Conservation (phyloP, 441 rosid genomes). For the Cnidoscolus chayamansa region DNA sequence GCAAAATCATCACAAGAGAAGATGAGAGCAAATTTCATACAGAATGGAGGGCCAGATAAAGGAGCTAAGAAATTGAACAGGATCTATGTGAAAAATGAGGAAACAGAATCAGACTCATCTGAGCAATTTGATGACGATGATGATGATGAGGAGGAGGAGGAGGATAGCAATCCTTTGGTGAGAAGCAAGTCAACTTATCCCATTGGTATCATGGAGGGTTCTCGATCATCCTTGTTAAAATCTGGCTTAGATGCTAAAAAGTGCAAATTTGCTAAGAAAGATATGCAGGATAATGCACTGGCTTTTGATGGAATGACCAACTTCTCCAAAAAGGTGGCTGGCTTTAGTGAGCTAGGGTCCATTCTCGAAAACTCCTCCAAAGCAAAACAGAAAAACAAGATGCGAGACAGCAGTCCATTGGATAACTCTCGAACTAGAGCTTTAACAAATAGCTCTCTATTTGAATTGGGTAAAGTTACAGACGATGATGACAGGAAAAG, state of each 20-base stretch:
- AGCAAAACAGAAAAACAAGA: slow-evolving; percentile 71
- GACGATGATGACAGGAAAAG: slow-evolving; percentile 45
- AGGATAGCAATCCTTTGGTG: slow-evolving; percentile 38
- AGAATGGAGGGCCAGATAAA: slow-evolving; percentile 47
- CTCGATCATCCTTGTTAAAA: slow-evolving; percentile 47
- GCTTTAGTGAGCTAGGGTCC: slow-evolving; percentile 41
- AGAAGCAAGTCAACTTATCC: slow-evolving; percentile 53
- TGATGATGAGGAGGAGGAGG: slow-evolving; percentile 51
- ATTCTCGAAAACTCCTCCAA: slow-evolving; percentile 44
- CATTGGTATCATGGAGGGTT: slow-evolving; percentile 41
- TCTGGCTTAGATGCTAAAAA: slow-evolving; percentile 46
- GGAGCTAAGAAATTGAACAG: slow-evolving; percentile 46
- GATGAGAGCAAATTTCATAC: slow-evolving; percentile 48
- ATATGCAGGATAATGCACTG: slow-evolving; percentile 37
- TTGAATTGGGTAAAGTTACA: slow-evolving; percentile 35
- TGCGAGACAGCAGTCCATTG: slow-evolving; percentile 49
- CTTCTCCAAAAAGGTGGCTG: slow-evolving; percentile 36
- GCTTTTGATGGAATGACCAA: slow-evolving; percentile 41
- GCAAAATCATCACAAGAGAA: slow-evolving; percentile 54
- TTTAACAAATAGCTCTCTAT: slow-evolving; percentile 36
- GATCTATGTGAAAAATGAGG: slow-evolving; percentile 48
- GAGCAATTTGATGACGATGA: slow-evolving; percentile 51
- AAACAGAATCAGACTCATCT: slow-evolving; percentile 86
- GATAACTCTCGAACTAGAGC: slow-evolving; percentile 40
- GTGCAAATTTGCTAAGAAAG: slow-evolving; percentile 45